These are phyloP conservation scores for Fusarium brachygibbosum DNA, from an alignment of 2,329 filamentous ascomycete species.

Conservation along the genomic window DNA sequence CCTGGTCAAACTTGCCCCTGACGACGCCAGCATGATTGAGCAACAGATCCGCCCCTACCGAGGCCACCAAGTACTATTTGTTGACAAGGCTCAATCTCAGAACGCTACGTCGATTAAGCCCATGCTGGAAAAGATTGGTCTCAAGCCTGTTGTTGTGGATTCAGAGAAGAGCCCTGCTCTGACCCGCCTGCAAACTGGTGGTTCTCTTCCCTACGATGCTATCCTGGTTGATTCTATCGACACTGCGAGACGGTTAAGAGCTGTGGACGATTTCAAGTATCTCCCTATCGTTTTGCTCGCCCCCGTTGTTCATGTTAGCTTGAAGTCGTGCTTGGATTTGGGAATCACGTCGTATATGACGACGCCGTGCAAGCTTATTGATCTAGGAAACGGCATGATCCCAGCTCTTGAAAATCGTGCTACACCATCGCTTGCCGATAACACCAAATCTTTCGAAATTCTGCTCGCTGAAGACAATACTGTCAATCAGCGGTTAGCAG, in stretches of 20 bases:
- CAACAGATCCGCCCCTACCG: slow-evolving; percentile 91
- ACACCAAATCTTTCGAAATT: slow-evolving; percentile 95
- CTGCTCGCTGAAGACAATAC: slow-evolving; percentile 96
- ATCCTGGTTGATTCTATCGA: slow-evolving; percentile 96
- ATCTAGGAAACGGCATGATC: slow-evolving; percentile 95
- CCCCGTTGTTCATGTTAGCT: slow-evolving; percentile 87
- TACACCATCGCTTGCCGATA: slow-evolving; percentile 90
- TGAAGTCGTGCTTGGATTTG: slow-evolving; percentile 93
- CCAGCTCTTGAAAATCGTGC: slow-evolving; percentile 94
- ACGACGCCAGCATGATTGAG: slow-evolving; percentile 81
- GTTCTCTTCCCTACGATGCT: slow-evolving; percentile 85
- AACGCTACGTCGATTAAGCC: slow-evolving; percentile 80
- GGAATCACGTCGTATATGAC: slow-evolving; percentile 99
- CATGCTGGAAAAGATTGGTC: slow-evolving; percentile 83
- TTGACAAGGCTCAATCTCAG: slow-evolving; percentile 88
- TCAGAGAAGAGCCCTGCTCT: slow-evolving; percentile 76
- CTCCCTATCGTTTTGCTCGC: slow-evolving; percentile 94
- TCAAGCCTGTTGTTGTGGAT: slow-evolving; percentile 87
- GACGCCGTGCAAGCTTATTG: slow-evolving; percentile 92
- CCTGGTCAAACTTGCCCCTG: slow-evolving; percentile 84
- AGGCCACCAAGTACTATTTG: slow-evolving; percentile 91
- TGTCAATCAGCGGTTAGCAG: slow-evolving; percentile 94
- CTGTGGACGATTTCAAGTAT: slow-evolving; percentile 96
- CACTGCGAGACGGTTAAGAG: slow-evolving; percentile 85
- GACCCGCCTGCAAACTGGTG: slow-evolving; percentile 65